A percentile compares a stretch with the other conserved stretches of the same genome.
Conservation (phyloP, 176 grass and related monocot genomes). For the Elymus sibiricus region DNA sequence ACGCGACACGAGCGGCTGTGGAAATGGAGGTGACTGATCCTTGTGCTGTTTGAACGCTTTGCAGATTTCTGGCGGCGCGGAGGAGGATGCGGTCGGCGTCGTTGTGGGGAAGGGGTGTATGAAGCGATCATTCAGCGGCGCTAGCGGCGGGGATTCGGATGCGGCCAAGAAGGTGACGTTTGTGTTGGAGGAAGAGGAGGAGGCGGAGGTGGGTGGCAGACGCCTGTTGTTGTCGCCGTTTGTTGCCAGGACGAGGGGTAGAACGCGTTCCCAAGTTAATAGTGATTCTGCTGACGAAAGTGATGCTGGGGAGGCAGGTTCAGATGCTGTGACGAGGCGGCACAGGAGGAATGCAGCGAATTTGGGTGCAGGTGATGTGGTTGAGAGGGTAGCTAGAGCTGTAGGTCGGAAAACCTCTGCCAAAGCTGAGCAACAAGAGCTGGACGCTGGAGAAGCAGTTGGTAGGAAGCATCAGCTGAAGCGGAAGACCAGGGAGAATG, state of each 20-base stretch:
- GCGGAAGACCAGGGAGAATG: not conserved
- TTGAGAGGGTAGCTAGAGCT: not conserved
- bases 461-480: slow-evolving; percentile 21
- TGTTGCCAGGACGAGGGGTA: slow-evolving; percentile 19
- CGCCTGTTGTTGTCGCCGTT: not conserved
- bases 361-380: not conserved
- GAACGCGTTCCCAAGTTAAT: not conserved
- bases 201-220: not conserved
- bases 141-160: not conserved
- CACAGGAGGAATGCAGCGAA: not conserved
- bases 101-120: slow-evolving; percentile 45
- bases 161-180: slow-evolving; percentile 45
- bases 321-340: not conserved
- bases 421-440: not conserved
- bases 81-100: slow-evolving; percentile 1
- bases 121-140: slow-evolving; percentile 26
- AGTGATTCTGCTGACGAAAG: not conserved
- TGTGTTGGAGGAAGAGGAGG: slow-evolving; percentile 3
- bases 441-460: not conserved
- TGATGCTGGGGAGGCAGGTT: not conserved
- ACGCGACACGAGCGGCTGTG: not conserved
- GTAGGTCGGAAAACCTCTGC: not conserved
- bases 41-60: not conserved
- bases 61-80: not conserved
- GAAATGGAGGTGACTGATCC: not conserved